Evolutionary conservation across 768 basidiomycete genomes (phyloP).

Genomic region (Lentinula aciculospora): DNA sequence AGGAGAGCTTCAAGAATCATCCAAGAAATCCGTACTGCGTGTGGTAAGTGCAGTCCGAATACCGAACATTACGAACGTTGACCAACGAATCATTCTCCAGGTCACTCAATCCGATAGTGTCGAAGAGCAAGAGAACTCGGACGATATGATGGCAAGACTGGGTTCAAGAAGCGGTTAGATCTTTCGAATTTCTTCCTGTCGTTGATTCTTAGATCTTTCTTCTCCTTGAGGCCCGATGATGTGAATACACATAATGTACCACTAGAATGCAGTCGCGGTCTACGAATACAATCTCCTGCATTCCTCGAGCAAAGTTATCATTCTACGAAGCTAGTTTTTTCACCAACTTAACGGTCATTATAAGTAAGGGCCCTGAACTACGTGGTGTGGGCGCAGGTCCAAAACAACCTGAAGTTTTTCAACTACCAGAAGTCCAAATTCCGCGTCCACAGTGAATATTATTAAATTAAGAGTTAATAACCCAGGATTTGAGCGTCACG

Average conservation of each 20-base stretch:
- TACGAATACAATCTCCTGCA: neutral
- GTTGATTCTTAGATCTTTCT: conserved; percentile 14
- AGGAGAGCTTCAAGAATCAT: conserved; percentile 92
- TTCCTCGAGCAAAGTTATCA: too few species aligned
- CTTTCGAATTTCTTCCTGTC: conserved; percentile 16
- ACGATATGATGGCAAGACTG: conserved; percentile 74
- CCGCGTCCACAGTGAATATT: too few species aligned
- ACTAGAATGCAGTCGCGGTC: neutral
- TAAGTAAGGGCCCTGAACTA: too few species aligned
- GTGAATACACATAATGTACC: conserved; percentile 11
- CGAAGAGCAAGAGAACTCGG: conserved; percentile 81
- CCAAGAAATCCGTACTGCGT: conserved; percentile 63
- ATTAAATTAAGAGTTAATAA: too few species aligned
- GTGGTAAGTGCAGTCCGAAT: conserved; percentile 32
- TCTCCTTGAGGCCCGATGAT: conserved; percentile 45
- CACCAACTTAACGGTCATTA: too few species aligned
- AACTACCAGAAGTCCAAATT: too few species aligned
- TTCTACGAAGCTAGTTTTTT: too few species aligned
- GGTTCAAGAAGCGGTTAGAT: conserved; percentile 67
- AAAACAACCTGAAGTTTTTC: too few species aligned
- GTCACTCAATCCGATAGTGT: conserved; percentile 82
- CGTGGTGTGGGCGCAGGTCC: too few species aligned
- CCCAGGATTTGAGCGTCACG: too few species aligned
- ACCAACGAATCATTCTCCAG: conserved; percentile 28
- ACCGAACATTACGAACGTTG: neutral